These are phyloP conservation scores for Artemisia argyi DNA, from an alignment of 129 eudicot genomes.

Conservation along the genomic window DNA sequence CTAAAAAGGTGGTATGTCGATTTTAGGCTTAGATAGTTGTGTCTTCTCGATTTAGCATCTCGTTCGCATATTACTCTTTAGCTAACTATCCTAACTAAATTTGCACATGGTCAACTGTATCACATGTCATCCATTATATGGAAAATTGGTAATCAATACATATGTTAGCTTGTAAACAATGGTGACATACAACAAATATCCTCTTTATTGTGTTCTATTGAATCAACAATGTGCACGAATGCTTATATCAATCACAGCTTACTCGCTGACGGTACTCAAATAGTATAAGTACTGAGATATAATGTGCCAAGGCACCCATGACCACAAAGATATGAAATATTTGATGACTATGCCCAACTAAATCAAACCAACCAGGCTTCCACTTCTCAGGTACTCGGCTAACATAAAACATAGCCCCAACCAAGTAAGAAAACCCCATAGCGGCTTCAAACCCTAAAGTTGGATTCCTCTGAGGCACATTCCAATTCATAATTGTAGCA, in stretches of 20 bases:
- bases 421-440: conserved; percentile 78
- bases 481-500: conserved; percentile 62
- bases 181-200: neutral
- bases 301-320: conserved; percentile 87
- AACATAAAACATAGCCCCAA: conserved; percentile 76
- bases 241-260: conserved; percentile 36
- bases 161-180: neutral
- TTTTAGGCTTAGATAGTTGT: too few relatives aligned
- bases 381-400: conserved; percentile 84
- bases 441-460: conserved; percentile 69
- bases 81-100: too few relatives aligned
- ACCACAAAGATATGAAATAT: conserved; percentile 87
- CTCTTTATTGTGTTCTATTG: neutral
- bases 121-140: too few relatives aligned
- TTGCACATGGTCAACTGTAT: too few relatives aligned
- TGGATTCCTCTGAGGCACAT: conserved; percentile 61
- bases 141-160: too few relatives aligned
- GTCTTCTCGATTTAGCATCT: too few relatives aligned
- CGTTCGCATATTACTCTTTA: too few relatives aligned
- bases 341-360: conserved; percentile 93
- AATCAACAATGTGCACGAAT: neutral
- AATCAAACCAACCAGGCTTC: conserved; percentile 90
- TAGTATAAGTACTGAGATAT: conserved; percentile 62
- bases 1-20: too few relatives aligned
- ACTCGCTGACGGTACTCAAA: conserved; percentile 47